Evolutionary conservation across 176 grass and related monocot genomes (phyloP), one percentile per base, ranked within the genome.

Genomic region (Cocos nucifera): DNA sequence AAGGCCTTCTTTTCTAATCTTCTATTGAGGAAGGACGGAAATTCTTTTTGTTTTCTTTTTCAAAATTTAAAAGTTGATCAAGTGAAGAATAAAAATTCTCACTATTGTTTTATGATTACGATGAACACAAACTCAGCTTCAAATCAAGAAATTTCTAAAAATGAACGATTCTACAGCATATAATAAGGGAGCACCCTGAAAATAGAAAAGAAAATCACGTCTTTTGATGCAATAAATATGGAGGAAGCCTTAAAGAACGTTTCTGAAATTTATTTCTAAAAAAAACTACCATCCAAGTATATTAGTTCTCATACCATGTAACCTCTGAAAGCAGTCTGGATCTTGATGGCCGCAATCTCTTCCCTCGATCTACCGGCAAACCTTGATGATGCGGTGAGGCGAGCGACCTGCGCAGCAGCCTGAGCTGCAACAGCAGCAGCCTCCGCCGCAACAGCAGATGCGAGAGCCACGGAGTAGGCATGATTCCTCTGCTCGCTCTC

Each of bases 281-380:
- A 29, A 30, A n/a, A 39, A 4, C 27, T 28, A 28, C 4, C 5
- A 7, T 39, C 32, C 8, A 39, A 39, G 32, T 39, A 10, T 39
- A 39, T 44, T 10, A 17, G 5, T 53, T 12, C 57, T 3, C 17
- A 70, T 80, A 98, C 93, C 93, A 78, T 79, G 71, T 88, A 98
- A 29, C 81, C 87, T 73, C 93, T 80, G 70, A 91, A 92, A 53
- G 63, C 74, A 12, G 93, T 89, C 77, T 98, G 93, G 58, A 98
- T 98, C 76, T 70, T 98, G 73, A 81, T 66, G 32, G 88, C 78
- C 4, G 93, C 84, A 15, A 92, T 29, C 49, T 92, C 81, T 73
- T 98, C 93, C 35, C 50, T 83, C 5, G 87, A 86, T 35, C 53
- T 78, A 58, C 22, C 63, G 28, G 49, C 52, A 4, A 54, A 16